Evolutionary conservation across 306 rosid species (phyloP).

Genomic region (Cyamopsis tetragonoloba): DNA sequence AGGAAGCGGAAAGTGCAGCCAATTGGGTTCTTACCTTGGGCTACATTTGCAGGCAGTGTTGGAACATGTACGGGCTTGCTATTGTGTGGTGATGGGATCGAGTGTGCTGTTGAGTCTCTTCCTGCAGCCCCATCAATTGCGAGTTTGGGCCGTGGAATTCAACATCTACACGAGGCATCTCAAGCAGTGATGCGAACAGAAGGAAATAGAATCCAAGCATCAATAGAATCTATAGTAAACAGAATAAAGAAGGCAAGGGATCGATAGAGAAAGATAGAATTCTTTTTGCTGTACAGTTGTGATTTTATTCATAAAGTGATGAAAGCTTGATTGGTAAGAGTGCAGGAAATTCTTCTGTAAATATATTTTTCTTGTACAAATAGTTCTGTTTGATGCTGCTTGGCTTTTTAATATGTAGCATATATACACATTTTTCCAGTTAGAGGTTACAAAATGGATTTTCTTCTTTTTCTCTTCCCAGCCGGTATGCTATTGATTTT

Average conservation of each 20-base stretch:
- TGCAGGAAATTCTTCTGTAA: constrained; percentile 35
- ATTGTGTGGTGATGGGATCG: constrained; percentile 68
- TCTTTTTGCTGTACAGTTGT: constrained; percentile 27
- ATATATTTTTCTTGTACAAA: constrained; percentile 13
- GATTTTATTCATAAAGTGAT: constrained; percentile 12
- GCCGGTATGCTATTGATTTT: background rate
- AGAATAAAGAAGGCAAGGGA: constrained; percentile 51
- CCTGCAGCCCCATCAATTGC: constrained; percentile 80
- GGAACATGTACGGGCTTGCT: constrained; percentile 69
- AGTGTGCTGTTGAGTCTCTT: constrained; percentile 50
- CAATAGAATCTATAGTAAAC: constrained; percentile 51
- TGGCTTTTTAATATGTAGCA: background rate
- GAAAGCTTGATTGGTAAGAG: constrained; percentile 17
- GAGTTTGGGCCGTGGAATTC: constrained; percentile 72
- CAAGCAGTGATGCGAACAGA: constrained; percentile 43
- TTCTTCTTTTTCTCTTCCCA: background rate
- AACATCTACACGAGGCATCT: constrained; percentile 51
- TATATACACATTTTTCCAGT: background rate
- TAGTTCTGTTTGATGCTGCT: background rate
- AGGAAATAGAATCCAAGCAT: constrained; percentile 53
- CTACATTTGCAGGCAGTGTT: constrained; percentile 65
- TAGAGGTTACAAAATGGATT: background rate
- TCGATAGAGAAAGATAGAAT: constrained; percentile 30
- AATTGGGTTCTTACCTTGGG: constrained; percentile 65
- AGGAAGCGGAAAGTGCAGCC: constrained; percentile 51